phyloP scores from a whole-genome alignment of 495 filamentous ascomycete genomes.

The Letharia columbiana region DNA sequence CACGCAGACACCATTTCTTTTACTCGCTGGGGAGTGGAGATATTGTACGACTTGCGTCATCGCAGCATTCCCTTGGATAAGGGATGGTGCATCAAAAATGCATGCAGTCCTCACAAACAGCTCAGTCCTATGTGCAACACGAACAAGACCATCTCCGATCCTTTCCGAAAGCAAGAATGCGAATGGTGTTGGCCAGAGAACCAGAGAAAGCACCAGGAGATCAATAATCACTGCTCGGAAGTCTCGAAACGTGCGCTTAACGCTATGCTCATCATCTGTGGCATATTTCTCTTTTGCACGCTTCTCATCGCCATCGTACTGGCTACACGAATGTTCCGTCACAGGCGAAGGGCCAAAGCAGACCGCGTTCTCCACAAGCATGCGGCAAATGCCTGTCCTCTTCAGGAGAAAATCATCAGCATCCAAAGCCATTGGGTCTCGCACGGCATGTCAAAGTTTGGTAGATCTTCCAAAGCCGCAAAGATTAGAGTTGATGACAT shows the following conservation, averaged over 20 bases:
- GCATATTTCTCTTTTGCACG: background rate
- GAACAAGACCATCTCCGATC: background rate
- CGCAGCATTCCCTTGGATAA: background rate
- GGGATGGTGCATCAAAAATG: background rate
- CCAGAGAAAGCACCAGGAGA: background rate
- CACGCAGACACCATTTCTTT: background rate
- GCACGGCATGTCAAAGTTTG: background rate
- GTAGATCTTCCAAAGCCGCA: background rate
- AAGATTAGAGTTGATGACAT: background rate
- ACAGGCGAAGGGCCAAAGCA: background rate
- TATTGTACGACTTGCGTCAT: background rate
- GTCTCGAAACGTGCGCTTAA: background rate
- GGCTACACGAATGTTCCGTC: background rate
- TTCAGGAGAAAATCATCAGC: background rate
- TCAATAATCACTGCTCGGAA: constrained; percentile 1
- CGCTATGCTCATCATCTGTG: background rate
- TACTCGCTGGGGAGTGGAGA: background rate
- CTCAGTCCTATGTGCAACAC: constrained; percentile 7
- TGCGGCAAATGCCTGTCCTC: background rate
- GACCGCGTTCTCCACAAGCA: background rate
- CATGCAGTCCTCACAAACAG: constrained; percentile 1
- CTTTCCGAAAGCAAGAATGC: constrained; percentile 3
- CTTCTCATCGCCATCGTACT: background rate
- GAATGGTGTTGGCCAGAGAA: constrained; percentile 13
- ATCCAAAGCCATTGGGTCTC: background rate